A percentile compares a stretch with the other conserved stretches of the same genome.
phyloP scores from a whole-genome alignment of 2,329 filamentous ascomycete genomes.

The Sporothrix pseudoabietina region DNA sequence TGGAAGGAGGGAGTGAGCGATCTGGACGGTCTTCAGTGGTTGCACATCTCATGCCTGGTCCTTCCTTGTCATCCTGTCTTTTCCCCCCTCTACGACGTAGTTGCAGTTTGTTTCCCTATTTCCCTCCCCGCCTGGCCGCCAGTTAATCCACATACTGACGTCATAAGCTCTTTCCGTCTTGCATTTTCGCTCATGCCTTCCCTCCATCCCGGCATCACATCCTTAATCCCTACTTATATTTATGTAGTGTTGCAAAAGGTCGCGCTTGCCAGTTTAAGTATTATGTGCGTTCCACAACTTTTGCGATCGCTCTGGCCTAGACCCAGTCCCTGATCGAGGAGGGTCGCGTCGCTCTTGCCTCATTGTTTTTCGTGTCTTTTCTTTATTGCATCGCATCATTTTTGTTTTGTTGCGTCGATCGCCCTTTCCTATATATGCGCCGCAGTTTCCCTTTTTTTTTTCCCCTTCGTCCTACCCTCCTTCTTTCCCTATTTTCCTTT shows the following conservation, averaged over 20 bases:
- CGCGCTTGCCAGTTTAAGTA: slow-evolving; percentile 22
- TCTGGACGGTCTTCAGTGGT: neutral
- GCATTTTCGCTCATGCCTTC: neutral
- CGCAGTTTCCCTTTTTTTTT: neutral
- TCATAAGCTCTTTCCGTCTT: neutral
- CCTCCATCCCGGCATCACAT: slow-evolving; percentile 1
- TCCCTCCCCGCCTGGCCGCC: neutral
- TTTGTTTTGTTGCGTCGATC: slow-evolving; percentile 13
- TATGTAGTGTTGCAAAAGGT: slow-evolving; percentile 14
- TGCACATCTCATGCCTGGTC: neutral
- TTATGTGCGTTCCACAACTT: neutral
- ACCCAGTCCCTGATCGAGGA: neutral
- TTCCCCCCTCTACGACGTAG: neutral
- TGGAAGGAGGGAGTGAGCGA: neutral
- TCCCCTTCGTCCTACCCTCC: too few species aligned
- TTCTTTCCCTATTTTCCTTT: neutral
- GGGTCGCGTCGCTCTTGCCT: slow-evolving; percentile 9
- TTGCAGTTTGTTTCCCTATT: neutral
- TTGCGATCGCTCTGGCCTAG: slow-evolving; percentile 10
- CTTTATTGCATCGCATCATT: slow-evolving; percentile 18
- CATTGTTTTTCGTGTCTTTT: neutral
- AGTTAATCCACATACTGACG: neutral
- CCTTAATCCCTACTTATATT: too few species aligned
- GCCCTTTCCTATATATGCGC: slow-evolving; percentile 24
- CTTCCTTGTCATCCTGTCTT: slow-evolving; percentile 7